Base-by-base conservation (phyloP, 176 grass and related monocot genomes). In the Aegilops longissima region DNA sequence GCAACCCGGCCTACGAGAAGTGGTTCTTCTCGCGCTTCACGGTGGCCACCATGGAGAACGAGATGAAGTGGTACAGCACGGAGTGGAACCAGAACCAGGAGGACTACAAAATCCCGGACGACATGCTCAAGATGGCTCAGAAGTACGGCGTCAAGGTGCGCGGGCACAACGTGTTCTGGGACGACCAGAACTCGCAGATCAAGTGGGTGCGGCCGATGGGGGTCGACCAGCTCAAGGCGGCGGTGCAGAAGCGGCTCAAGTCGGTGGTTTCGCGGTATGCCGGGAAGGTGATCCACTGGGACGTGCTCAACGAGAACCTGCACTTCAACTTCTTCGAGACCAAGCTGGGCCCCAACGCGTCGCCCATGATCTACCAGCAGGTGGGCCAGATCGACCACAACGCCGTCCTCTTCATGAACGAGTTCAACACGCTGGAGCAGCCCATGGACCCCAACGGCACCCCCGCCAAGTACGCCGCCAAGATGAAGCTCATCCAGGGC, bases 11-110 rank as follows among this genome's bases (percentile, higher is more conserved):
- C 84, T 95, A 92, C 54, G 39, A 83, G 30, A 86, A 63, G 30
- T 98, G 93, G 93, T 98, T 98, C 75, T 30, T 93, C 29, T 93
- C 91, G 5, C 93, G 93, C 25, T 98, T 98, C 93, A 93, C 91
- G 1, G 91, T 93, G 34, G 82, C 95, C 75, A 98, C 93, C 31
- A 95, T 98, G 79, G 95, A 98, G 93, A 98, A 98, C 86, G 95
- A 98, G 89, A 98, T 98, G 95, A 95, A 95, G 82, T 98, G 95
- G 95, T 98, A 93, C 76, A 70, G 83, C 63, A 98, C 84, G 5
- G 93, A 95, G 81, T 51, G 14, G 65, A 70, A 11, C 39, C 45
- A 56, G n/a, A 83, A 86, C 13, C 47, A 87, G 10, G 87, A 85
- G 76, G 63, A 92, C 78, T 95, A 92, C 85, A 23, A 42, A 0